Conservation (phyloP, 345 rosid genomes). For the Populus nigra region DNA sequence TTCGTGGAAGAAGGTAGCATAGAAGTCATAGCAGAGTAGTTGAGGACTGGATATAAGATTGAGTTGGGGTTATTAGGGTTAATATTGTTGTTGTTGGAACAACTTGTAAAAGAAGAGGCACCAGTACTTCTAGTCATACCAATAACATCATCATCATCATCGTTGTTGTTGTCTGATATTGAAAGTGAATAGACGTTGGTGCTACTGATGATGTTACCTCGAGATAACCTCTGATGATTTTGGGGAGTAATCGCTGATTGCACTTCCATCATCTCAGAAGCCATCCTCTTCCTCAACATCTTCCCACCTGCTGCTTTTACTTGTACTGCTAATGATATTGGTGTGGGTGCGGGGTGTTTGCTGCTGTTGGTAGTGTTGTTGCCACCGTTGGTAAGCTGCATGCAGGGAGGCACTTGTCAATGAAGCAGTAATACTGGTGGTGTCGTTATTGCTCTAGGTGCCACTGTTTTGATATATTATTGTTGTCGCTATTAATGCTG, state of each 20-base stretch:
- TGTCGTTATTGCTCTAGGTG: background rate
- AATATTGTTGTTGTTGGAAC: background rate
- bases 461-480: slow-evolving; percentile 4
- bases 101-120: background rate
- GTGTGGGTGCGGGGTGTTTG: background rate
- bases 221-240: slow-evolving; percentile 34
- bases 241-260: slow-evolving; percentile 12
- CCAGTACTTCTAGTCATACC: background rate
- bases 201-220: background rate
- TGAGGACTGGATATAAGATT: slow-evolving; percentile 29
- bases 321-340: background rate
- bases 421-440: background rate
- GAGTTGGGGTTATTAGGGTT: slow-evolving; percentile 24
- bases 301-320: slow-evolving; percentile 10
- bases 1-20: slow-evolving; percentile 33
- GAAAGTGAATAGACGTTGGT: background rate
- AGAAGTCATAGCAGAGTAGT: slow-evolving; percentile 56
- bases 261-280: slow-evolving; percentile 64
- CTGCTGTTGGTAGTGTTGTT: slow-evolving; percentile 16
- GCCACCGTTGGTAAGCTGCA: background rate
- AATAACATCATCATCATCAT: background rate
- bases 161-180: background rate
- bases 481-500: background rate
- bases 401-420: background rate
- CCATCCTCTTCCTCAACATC: slow-evolving; percentile 81